Evolutionary conservation across 805 yeast species (phyloP).

Genomic region (Metschnikowia proteae): DNA sequence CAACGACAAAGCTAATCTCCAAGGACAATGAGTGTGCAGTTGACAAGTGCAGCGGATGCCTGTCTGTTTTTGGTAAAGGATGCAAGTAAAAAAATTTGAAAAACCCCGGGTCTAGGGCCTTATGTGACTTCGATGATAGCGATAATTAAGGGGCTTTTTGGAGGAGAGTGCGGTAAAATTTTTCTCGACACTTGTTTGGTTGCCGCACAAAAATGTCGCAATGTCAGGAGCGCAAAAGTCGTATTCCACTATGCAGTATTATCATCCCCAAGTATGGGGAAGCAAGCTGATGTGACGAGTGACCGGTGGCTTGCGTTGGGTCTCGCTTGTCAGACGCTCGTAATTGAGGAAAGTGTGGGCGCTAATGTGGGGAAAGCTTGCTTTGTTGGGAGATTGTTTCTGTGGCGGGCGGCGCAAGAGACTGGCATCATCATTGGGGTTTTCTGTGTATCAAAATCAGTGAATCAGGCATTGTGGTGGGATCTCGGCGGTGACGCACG

Average conservation of each 20-base stretch:
- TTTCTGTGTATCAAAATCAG: too few species aligned
- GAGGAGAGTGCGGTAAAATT: slow-evolving; percentile 17
- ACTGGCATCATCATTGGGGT: too few species aligned
- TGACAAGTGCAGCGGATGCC: not conserved
- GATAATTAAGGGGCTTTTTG: slow-evolving; percentile 12
- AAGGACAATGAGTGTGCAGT: not conserved
- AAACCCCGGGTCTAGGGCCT: slow-evolving; percentile 5
- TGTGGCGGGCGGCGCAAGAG: too few species aligned
- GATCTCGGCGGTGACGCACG: too few species aligned
- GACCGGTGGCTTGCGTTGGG: not conserved
- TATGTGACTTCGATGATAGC: not conserved
- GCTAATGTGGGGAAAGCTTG: too few species aligned
- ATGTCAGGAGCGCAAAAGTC: slow-evolving; percentile 7
- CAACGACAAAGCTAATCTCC: slow-evolving; percentile 3
- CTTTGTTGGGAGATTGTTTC: too few species aligned
- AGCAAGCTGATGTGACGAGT: not conserved
- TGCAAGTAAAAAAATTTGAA: not conserved
- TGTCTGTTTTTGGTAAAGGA: not conserved
- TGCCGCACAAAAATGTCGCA: slow-evolving; percentile 18
- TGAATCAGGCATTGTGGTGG: too few species aligned
- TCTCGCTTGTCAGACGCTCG: not conserved
- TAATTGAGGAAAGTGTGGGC: too few species aligned
- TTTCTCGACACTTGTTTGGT: slow-evolving; percentile 8
- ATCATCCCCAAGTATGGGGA: not conserved
- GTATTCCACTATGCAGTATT: not conserved